phyloP scores from a whole-genome alignment of 768 basidiomycete species.

The Podaxis sp. region DNA sequence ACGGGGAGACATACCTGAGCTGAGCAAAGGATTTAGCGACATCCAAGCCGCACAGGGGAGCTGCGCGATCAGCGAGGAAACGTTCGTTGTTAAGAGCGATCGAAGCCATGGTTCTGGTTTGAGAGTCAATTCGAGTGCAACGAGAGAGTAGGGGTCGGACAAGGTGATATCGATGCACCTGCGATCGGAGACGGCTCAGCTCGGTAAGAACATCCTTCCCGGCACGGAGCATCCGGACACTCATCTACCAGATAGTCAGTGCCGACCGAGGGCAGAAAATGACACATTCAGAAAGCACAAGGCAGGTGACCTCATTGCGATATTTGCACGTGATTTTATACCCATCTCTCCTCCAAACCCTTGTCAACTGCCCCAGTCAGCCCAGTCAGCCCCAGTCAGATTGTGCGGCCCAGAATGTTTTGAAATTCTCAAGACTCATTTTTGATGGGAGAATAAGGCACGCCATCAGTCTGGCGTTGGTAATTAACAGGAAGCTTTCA shows the following conservation, averaged over 20 bases:
- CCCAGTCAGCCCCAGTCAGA: not conserved
- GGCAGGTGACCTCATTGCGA: not conserved
- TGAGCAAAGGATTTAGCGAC: constrained; percentile 68
- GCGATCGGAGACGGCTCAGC: constrained; percentile 3
- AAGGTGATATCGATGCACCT: constrained; percentile 16
- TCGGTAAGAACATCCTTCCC: not conserved
- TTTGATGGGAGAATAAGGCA: not conserved
- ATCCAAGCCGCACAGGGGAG: constrained; percentile 75
- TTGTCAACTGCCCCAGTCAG: not conserved
- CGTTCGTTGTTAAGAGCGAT: constrained; percentile 45
- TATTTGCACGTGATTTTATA: not conserved
- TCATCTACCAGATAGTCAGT: not conserved
- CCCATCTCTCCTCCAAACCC: not conserved
- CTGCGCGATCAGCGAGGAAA: constrained; percentile 71
- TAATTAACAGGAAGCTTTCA: not conserved
- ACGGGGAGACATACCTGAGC: constrained; percentile 44
- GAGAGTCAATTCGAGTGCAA: constrained; percentile 1
- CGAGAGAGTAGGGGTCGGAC: constrained; percentile 13
- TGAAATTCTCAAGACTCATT: not conserved
- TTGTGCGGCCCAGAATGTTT: not conserved
- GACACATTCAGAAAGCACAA: not conserved
- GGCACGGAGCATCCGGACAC: not conserved
- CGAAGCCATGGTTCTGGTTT: constrained; percentile 25
- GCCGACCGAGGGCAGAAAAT: not conserved
- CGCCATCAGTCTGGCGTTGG: not conserved